Evolutionary conservation across 2,329 filamentous ascomycete species (phyloP).

Genomic region (Arthrobotrys entomopaga): DNA sequence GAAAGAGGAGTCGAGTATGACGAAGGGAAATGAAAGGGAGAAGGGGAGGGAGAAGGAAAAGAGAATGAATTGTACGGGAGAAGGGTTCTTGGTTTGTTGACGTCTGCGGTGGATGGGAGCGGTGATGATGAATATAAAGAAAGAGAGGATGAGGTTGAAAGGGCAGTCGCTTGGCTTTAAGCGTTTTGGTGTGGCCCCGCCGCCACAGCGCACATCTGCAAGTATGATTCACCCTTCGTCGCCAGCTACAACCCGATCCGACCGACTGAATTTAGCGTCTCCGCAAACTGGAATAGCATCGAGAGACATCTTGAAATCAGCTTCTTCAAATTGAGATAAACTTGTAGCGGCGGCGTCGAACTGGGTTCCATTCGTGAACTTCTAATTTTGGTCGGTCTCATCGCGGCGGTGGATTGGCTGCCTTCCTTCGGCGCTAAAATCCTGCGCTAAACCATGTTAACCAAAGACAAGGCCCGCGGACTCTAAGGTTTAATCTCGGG

Average conservation of each 20-base stretch:
- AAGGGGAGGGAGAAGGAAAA: conserved; percentile 1
- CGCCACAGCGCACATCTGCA: conserved; percentile 32
- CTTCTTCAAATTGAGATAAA: conserved; percentile 17
- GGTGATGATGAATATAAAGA: background rate
- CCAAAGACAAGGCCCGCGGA: conserved; percentile 18
- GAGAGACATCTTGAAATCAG: background rate
- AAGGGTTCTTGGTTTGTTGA: conserved; percentile 11
- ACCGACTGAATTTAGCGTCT: background rate
- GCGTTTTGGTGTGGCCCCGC: conserved; percentile 38
- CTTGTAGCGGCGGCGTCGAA: conserved; percentile 2
- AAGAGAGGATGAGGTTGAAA: conserved; percentile 40
- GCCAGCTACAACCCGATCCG: background rate
- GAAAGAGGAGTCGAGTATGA: conserved; percentile 1
- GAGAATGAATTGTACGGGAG: conserved; percentile 2
- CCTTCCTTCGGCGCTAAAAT: conserved; percentile 35
- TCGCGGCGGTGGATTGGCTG: conserved; percentile 40
- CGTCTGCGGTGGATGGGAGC: background rate
- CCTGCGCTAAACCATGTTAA: conserved; percentile 30
- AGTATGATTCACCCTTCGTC: conserved; percentile 42
- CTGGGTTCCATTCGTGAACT: conserved; percentile 11
- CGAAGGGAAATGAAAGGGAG: background rate
- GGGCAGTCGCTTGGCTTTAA: conserved; percentile 44
- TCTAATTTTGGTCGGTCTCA: conserved; percentile 44
- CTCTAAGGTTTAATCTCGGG: too few relatives aligned
- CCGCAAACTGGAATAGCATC: background rate